Evolutionary conservation across 2,329 filamentous ascomycete species (phyloP), one percentile per base, ranked within the genome.

Genomic region (Fusarium proliferatum): DNA sequence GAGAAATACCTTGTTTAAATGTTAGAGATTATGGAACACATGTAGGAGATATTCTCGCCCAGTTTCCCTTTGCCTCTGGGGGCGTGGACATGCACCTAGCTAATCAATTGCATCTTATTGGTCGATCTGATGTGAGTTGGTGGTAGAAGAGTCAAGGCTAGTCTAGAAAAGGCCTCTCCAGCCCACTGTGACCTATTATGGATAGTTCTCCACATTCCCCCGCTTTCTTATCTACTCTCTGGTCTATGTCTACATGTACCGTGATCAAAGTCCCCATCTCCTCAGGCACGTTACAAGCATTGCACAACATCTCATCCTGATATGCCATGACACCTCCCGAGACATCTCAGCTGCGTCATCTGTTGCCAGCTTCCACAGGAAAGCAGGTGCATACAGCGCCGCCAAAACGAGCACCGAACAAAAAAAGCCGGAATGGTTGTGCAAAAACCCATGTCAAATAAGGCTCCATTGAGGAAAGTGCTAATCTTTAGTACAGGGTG

Each of bases 401-500:
- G 0, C 38, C 21, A 1, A 41, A 41, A 21, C 38, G 38, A 41
- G 38, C 38, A 41, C 38, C 38, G 6, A 41, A 41, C 38, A 41
- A 21, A 2, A 41, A 41, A 41, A 41, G 38, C 19, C 38, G 38
- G 19, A 41, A 41, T 21, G 38, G 38, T 41, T 13, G 19, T 41
- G 19, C 19, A 21, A 10, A 41, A 21, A 21, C 38, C 1, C 38
- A 41, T 41, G 38, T 0, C 19, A 41, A 39, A 41, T 41, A 0
- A 8, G 0, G 0, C 19, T 41, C 13, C 1, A 41, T 41, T 19
- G 6, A 13, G 38, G 1, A 13, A 6, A 13, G 7, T 8, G 19
- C 38, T 41, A 21, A 41, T 41, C 0, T 9, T 13, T 10, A 21
- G 19, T 21, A 6, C 0, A 41, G 38, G 38, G 0, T 41, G 38